These are phyloP conservation scores for Smittium culicis DNA, from an alignment of 371 early-diverging fungal genomes.

Conservation along the genomic window DNA sequence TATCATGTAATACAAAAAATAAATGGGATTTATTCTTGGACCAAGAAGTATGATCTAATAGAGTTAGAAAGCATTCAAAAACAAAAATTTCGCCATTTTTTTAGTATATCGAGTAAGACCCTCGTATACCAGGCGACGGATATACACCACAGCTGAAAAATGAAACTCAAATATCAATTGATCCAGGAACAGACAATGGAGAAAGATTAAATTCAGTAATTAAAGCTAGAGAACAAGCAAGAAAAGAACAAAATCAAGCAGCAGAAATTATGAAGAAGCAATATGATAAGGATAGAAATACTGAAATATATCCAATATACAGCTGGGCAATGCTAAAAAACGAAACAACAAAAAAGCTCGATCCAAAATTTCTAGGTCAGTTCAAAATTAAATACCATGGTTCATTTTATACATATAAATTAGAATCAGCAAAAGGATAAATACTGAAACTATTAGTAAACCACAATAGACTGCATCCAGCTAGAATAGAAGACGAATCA, in stretches of 20 bases:
- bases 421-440: not conserved
- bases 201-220: not conserved
- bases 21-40: constrained; percentile 17
- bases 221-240: not conserved
- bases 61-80: not conserved
- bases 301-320: not conserved
- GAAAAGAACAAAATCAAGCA: not conserved
- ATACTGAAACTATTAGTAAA: not conserved
- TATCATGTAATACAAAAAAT: not conserved
- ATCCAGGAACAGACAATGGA: not conserved
- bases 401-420: constrained; percentile 3
- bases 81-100: constrained; percentile 5
- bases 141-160: not conserved
- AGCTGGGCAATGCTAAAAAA: constrained; percentile 1
- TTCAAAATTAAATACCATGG: not conserved
- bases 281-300: not conserved
- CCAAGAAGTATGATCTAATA: constrained; percentile 5
- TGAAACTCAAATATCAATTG: too few relatives aligned
- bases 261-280: not conserved
- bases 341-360: not conserved
- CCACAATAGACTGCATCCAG: not conserved
- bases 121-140: not conserved
- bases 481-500: not conserved
- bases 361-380: not conserved
- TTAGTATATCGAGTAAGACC: not conserved